These are phyloP conservation scores for Yamadazyma nakazawae DNA, from an alignment of 805 yeast genomes.

Conservation along the genomic window DNA sequence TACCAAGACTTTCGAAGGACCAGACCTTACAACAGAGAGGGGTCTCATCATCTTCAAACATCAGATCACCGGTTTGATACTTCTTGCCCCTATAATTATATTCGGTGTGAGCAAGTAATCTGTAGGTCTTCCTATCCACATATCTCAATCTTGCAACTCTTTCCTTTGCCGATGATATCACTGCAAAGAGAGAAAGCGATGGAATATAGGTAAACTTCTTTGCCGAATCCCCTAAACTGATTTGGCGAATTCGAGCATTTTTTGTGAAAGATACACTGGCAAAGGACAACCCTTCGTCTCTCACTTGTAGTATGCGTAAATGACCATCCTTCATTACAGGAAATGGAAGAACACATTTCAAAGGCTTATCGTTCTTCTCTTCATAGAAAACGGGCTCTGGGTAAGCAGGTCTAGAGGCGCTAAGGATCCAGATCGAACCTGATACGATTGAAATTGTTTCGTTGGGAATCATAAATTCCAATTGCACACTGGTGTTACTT, in stretches of 20 bases:
- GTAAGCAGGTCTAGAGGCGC: constrained; percentile 21
- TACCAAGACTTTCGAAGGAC: constrained; percentile 29
- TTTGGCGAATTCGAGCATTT: constrained; percentile 25
- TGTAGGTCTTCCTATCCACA: constrained; percentile 30
- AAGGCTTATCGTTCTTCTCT: constrained; percentile 30
- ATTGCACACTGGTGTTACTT: constrained; percentile 25
- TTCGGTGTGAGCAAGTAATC: constrained; percentile 23
- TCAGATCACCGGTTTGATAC: constrained; percentile 14
- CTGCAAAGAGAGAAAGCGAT: constrained; percentile 24
- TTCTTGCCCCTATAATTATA: constrained; percentile 14
- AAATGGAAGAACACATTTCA: constrained; percentile 11
- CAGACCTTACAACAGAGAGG: constrained; percentile 34
- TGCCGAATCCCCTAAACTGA: constrained; percentile 31
- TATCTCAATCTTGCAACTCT: constrained; percentile 26
- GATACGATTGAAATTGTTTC: constrained; percentile 22
- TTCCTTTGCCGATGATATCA: constrained; percentile 30
- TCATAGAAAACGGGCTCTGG: constrained; percentile 35
- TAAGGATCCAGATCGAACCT: constrained; percentile 32
- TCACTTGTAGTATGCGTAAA: constrained; percentile 12
- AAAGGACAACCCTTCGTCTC: constrained; percentile 37
- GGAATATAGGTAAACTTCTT: constrained; percentile 30
- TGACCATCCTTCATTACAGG: not conserved
- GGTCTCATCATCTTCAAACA: constrained; percentile 21
- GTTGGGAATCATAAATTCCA: constrained; percentile 16
- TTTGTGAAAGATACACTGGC: constrained; percentile 23